Evolutionary conservation across 1,284 basidiomycete species (phyloP).

Genomic region (Moesziomyces parantarcticus): DNA sequence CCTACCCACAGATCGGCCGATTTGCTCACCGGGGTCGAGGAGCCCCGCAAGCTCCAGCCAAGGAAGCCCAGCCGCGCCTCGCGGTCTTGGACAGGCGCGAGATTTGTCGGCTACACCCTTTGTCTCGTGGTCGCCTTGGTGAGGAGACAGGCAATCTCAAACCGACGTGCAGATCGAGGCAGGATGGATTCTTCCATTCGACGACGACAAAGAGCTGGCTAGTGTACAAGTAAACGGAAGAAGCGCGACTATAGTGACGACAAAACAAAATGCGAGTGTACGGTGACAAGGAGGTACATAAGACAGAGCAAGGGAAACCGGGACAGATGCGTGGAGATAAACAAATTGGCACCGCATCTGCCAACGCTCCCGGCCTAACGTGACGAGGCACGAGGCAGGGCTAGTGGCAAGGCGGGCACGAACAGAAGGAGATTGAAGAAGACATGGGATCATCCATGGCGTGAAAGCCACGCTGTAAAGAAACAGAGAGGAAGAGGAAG

Average conservation of each 20-base stretch:
- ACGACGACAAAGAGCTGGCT: background rate
- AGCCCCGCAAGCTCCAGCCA: no score
- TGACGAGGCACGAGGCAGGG: no score
- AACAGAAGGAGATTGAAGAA: background rate
- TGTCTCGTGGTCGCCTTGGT: no score
- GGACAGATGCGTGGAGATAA: conserved; percentile 2
- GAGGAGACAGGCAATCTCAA: background rate
- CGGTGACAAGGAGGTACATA: conserved; percentile 11
- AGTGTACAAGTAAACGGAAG: conserved; percentile 8
- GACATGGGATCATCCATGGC: background rate
- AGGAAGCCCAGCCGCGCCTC: no score
- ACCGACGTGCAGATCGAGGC: background rate
- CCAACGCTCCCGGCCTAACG: no score
- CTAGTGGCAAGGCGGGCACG: background rate
- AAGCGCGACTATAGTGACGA: background rate
- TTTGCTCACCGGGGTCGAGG: background rate
- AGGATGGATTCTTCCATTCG: background rate
- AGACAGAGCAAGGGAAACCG: conserved; percentile 5
- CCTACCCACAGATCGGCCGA: background rate
- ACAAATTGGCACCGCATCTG: background rate
- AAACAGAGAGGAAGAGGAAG: background rate
- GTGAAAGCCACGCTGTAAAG: no score
- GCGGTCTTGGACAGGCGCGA: background rate
- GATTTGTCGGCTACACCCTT: no score
- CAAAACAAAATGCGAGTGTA: conserved; percentile 7